Conservation (phyloP, 257 asterid species). For the Rhazya stricta region DNA sequence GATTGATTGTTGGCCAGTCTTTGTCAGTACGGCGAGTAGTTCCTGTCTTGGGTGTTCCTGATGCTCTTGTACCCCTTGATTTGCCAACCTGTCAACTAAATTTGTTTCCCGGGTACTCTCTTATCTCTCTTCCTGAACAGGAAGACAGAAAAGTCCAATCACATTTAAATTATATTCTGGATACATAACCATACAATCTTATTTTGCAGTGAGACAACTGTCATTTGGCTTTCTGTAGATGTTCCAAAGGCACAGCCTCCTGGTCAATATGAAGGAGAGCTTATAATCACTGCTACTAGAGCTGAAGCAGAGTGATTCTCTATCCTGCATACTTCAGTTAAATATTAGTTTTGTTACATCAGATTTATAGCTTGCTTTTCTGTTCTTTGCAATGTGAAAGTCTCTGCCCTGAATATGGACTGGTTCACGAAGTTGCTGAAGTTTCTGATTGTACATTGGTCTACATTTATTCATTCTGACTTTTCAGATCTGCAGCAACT, state of each 20-base stretch:
- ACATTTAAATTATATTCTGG: background rate
- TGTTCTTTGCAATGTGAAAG: slow-evolving; percentile 4
- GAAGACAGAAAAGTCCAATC: background rate
- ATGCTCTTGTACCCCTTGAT: slow-evolving; percentile 95
- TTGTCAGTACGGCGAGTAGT: slow-evolving; percentile 79
- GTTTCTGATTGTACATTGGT: slow-evolving; percentile 6
- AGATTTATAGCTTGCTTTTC: slow-evolving; percentile 9
- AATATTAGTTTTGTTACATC: slow-evolving; percentile 21
- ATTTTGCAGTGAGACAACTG: slow-evolving; percentile 73
- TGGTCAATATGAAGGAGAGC: slow-evolving; percentile 93
- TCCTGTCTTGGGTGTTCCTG: slow-evolving; percentile 87
- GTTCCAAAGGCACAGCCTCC: slow-evolving; percentile 83
- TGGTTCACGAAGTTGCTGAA: slow-evolving; percentile 11
- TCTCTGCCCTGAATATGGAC: slow-evolving; percentile 7
- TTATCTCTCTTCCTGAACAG: background rate
- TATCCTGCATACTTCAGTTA: slow-evolving; percentile 35
- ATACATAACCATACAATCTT: slow-evolving; percentile 12
- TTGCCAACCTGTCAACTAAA: slow-evolving; percentile 56
- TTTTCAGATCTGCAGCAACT: slow-evolving; percentile 56
- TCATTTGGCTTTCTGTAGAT: slow-evolving; percentile 77
- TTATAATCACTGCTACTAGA: slow-evolving; percentile 71
- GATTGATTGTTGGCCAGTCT: slow-evolving; percentile 81
- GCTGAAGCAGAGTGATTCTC: slow-evolving; percentile 71
- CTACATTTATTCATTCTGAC: slow-evolving; percentile 28
- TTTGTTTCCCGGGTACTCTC: slow-evolving; percentile 75